Base-by-base conservation (phyloP, 352 stramenopile species). In the Globisporangium iwayamae region DNA sequence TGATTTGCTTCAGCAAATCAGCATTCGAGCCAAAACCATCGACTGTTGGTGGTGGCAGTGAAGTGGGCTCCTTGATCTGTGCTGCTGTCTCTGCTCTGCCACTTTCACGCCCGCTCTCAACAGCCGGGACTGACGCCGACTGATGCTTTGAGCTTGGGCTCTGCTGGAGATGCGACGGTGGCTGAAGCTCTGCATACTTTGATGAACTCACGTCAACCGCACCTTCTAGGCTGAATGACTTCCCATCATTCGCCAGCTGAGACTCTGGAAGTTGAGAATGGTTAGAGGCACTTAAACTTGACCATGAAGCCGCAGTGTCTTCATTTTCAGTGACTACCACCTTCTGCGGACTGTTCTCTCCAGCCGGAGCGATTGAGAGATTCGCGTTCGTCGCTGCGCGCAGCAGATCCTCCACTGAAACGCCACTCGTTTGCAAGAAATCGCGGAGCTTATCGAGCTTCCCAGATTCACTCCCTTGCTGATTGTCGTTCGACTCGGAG, bases 341-440 rank as follows among this genome's bases (percentile, higher is more conserved):
- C 18, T 45, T 32, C 41, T 38, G 18, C 4, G 25, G n/a, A 25
- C 16, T 45, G 3, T 16, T 39, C 28, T 51, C 7, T 55, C 25
- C 30, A 18, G 30, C 63, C 18, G 70, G 43, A 36, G 74, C 56
- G 4, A 79, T 81, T 1, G 73, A 70, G 0, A 75, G 66, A 22
- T 73, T 77, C 54, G 79, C 62, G 46, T 67, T 89, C 28, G 78
- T 87, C 20, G 82, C 82, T 10, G 77, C 83, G 38, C 78, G 81
- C 46, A 91, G 70, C 22, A 94, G 65, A 65, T 93, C 82, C 39
- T 92, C 82, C 47, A 93, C 73, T 0, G 83, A 91, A 34, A 94
- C 74, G 0, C 79, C 80, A 56, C 76, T 91, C 3, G 71, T 70
- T 8, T 70, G 63, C 20, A 93, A 63, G 45, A 92, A 89, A 22